These are phyloP conservation scores for Globisporangium megalacanthum DNA, from an alignment of 352 stramenopile species.

Conservation along the genomic window DNA sequence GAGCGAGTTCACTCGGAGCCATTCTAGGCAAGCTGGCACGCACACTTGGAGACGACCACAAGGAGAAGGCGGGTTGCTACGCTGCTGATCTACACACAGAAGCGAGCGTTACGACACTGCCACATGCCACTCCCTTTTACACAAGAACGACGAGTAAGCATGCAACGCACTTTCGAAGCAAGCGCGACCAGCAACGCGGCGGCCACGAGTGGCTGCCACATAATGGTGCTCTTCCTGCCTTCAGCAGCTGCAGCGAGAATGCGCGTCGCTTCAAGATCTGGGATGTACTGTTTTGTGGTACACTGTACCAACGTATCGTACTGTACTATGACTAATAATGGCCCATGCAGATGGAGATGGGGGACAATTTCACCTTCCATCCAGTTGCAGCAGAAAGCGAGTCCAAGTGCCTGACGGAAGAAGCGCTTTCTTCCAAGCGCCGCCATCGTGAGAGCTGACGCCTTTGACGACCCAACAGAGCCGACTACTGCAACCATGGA, in stretches of 20 bases:
- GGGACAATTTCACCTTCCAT: not conserved
- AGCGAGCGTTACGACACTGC: not conserved
- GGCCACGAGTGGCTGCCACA: not conserved
- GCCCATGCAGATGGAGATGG: not conserved
- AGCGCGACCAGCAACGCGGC: conserved; percentile 5
- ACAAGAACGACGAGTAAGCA: not conserved
- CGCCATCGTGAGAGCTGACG: not conserved
- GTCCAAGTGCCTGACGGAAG: not conserved
- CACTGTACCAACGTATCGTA: not conserved
- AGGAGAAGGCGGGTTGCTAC: conserved; percentile 5
- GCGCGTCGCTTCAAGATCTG: conserved; percentile 7
- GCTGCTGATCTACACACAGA: conserved; percentile 5
- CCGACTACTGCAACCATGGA: not conserved
- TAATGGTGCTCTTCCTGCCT: not conserved
- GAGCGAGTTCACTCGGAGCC: not conserved
- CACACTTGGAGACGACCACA: conserved; percentile 4
- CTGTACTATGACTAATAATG: not conserved
- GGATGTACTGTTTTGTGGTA: not conserved
- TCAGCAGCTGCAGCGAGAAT: not conserved
- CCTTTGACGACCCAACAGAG: not conserved
- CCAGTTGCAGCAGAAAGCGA: not conserved
- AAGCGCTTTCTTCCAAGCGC: not conserved
- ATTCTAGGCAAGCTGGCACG: not conserved
- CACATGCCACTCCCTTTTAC: not conserved
- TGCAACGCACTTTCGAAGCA: conserved; percentile 6